Conservation (phyloP, 352 stramenopile species). For the Pythium dissimile region DNA sequence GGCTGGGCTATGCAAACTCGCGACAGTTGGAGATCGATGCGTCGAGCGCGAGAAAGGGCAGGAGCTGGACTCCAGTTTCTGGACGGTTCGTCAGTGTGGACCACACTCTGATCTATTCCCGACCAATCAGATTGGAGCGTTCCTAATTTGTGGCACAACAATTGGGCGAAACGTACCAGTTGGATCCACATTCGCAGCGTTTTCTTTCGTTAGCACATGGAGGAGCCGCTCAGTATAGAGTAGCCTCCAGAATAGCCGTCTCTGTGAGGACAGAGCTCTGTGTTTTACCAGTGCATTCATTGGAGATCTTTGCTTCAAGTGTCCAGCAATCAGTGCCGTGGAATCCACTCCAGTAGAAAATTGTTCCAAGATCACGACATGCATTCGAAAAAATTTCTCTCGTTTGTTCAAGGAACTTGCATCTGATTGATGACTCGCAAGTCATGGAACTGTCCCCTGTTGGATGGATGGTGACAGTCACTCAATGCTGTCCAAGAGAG, state of each 20-base stretch:
- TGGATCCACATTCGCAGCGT: neutral
- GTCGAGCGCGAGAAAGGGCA: neutral
- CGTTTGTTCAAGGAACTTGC: too few relatives aligned
- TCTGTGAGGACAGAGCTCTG: neutral
- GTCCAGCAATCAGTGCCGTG: too few relatives aligned
- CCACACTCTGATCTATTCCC: slow-evolving; percentile 12
- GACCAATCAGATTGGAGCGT: neutral
- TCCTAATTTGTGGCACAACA: neutral
- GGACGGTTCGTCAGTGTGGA: slow-evolving; percentile 8
- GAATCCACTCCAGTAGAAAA: too few relatives aligned
- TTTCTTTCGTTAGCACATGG: neutral
- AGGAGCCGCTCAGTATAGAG: neutral
- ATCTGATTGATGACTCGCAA: too few relatives aligned
- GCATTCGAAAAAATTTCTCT: too few relatives aligned
- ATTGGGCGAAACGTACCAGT: slow-evolving; percentile 10
- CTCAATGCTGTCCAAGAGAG: neutral
- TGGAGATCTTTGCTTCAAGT: too few relatives aligned
- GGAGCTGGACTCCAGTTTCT: slow-evolving; percentile 17
- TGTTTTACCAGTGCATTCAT: too few relatives aligned
- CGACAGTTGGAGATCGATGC: slow-evolving; percentile 13
- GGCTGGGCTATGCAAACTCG: slow-evolving; percentile 8
- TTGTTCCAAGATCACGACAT: too few relatives aligned
- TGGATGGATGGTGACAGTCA: too few relatives aligned
- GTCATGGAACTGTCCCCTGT: too few relatives aligned
- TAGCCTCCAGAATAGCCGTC: neutral